Evolutionary conservation across 2,329 filamentous ascomycete species (phyloP).

Genomic region (Calonectria ilicicola): DNA sequence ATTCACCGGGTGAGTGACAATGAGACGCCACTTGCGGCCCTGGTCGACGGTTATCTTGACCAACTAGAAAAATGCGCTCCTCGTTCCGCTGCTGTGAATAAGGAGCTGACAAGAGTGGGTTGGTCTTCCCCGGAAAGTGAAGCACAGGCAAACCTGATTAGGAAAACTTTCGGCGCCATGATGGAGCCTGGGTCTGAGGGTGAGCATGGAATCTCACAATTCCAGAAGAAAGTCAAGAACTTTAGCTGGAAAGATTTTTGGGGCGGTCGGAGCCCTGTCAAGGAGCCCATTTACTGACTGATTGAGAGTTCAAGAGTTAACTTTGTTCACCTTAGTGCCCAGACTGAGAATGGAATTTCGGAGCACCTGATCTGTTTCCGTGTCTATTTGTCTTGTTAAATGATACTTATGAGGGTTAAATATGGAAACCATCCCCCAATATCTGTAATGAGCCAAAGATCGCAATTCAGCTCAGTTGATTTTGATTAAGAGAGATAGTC

Average conservation of each 20-base stretch:
- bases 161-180: conserved; percentile 8
- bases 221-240: conserved; percentile 4
- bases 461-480: no score
- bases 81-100: conserved; percentile 18
- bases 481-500: no score
- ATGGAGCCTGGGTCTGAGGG: conserved; percentile 21
- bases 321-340: no score
- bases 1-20: neutral
- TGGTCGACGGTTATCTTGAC: neutral
- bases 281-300: no score
- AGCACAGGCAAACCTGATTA: neutral
- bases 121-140: conserved; percentile 10
- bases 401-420: no score
- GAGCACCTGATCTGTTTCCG: no score
- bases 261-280: neutral
- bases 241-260: conserved; percentile 4
- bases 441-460: no score
- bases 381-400: no score
- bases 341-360: no score
- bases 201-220: conserved; percentile 18
- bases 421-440: no score
- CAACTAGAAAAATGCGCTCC: conserved; percentile 20
- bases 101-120: conserved; percentile 7
- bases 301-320: no score
- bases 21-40: neutral